Evolutionary conservation across 805 yeast genomes (phyloP).

Genomic region (Debaryomyces tyrocola): DNA sequence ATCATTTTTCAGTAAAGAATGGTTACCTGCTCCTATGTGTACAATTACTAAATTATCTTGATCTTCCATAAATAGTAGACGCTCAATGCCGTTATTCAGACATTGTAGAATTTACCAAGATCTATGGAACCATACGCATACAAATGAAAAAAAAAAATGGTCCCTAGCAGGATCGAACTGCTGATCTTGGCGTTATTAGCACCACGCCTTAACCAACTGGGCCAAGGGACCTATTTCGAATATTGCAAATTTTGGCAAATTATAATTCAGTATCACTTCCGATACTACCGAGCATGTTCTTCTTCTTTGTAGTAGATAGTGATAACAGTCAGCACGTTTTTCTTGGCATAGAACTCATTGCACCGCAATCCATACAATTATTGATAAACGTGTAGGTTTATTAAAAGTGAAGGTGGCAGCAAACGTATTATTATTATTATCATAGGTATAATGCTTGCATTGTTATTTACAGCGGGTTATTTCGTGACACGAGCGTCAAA

Average conservation of each 20-base stretch:
- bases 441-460: background rate
- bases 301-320: too few species aligned
- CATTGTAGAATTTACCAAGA: too few species aligned
- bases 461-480: background rate
- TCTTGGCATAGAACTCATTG: too few species aligned
- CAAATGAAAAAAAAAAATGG: constrained; percentile 37
- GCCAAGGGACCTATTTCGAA: constrained; percentile 45
- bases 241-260: background rate
- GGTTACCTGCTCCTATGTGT: constrained; percentile 58
- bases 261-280: too few species aligned
- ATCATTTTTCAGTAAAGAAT: constrained; percentile 18
- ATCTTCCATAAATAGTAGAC: too few species aligned
- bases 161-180: constrained; percentile 89
- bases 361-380: too few species aligned
- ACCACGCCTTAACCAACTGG: constrained; percentile 56
- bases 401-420: too few species aligned
- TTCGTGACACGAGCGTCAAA: background rate
- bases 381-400: too few species aligned
- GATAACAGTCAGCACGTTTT: too few species aligned
- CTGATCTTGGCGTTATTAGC: constrained; percentile 66
- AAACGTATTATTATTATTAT: too few species aligned
- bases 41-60: constrained; percentile 17
- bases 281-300: too few species aligned
- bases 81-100: too few species aligned
- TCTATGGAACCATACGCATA: background rate